Evolutionary conservation across 495 filamentous ascomycete species (phyloP).

Genomic region (Penicillium argentinense): DNA sequence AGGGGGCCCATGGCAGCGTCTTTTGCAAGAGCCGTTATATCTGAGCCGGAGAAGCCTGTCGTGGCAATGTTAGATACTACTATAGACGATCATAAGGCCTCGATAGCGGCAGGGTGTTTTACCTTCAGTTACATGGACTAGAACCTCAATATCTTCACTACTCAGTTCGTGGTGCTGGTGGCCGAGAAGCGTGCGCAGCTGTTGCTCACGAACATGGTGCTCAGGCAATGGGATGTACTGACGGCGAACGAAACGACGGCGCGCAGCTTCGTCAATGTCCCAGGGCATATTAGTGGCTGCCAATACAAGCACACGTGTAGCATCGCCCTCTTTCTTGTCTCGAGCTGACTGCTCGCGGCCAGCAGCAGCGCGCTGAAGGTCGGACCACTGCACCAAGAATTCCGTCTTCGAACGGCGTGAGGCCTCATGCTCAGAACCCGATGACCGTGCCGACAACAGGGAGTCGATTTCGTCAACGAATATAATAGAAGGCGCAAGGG

Average conservation of each 20-base stretch:
- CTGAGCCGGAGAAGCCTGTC: conserved; percentile 90
- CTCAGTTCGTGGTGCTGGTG: conserved; percentile 85
- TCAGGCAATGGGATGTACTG: conserved; percentile 98
- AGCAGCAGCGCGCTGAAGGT: conserved; percentile 87
- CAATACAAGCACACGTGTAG: conserved; percentile 86
- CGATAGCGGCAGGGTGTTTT: conserved; percentile 18
- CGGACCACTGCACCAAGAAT: conserved; percentile 96
- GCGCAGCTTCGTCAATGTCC: conserved; percentile 96
- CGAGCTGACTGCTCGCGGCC: conserved; percentile 71
- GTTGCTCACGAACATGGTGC: conserved; percentile 70
- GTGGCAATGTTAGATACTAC: conserved; percentile 2
- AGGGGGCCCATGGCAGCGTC: conserved; percentile 98
- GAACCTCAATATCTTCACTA: conserved; percentile 66
- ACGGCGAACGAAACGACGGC: conserved; percentile 85
- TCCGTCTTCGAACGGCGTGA: conserved; percentile 95
- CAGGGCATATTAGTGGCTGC: conserved; percentile 97
- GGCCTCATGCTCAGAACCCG: conserved; percentile 86
- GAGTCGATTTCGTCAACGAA: conserved; percentile 99
- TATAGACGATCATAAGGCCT: not conserved
- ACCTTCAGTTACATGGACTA: conserved; percentile 90
- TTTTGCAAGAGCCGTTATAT: conserved; percentile 96
- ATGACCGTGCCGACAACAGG: conserved; percentile 78
- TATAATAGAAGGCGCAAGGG: conserved; percentile 91
- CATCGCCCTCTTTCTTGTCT: conserved; percentile 75
- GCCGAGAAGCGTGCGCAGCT: conserved; percentile 73